A percentile compares a stretch with the other conserved stretches of the same genome.
These are phyloP conservation scores for Colletotrichum salicis DNA, from an alignment of 2,329 filamentous ascomycete genomes.

Conservation along the genomic window DNA sequence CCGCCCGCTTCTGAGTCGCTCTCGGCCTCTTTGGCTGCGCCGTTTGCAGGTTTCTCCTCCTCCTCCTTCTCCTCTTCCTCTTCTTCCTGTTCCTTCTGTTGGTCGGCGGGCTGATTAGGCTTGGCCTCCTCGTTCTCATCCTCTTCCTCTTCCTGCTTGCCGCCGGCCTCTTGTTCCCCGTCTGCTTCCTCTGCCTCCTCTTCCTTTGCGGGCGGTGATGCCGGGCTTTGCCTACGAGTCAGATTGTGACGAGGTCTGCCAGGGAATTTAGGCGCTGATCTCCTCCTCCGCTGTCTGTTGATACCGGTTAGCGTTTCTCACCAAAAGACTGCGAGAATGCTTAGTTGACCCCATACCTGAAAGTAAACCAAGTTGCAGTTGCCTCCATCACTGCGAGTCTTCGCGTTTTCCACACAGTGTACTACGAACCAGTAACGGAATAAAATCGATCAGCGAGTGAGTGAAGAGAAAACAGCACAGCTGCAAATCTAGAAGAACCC, in stretches of 20 bases:
- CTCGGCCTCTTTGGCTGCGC: not conserved
- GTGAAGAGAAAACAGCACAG: slow-evolving; percentile 19
- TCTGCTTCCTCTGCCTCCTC: slow-evolving; percentile 22
- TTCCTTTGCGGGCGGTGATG: not conserved
- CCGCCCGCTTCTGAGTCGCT: slow-evolving; percentile 7
- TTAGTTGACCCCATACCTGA: slow-evolving; percentile 6
- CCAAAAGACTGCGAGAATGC: too few relatives aligned
- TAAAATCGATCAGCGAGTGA: slow-evolving; percentile 12
- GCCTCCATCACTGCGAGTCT: slow-evolving; percentile 9
- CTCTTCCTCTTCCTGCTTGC: not conserved
- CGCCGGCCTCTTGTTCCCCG: slow-evolving; percentile 6
- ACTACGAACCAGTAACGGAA: not conserved
- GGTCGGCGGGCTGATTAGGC: not conserved
- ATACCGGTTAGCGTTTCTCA: not conserved
- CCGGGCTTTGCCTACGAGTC: not conserved
- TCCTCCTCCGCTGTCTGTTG: slow-evolving; percentile 21
- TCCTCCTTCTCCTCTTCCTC: not conserved
- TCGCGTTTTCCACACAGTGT: not conserved
- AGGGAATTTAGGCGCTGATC: slow-evolving; percentile 15
- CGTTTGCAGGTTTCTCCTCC: not conserved
- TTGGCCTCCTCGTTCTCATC: slow-evolving; percentile 12
- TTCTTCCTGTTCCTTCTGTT: not conserved
- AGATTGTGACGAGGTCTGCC: slow-evolving; percentile 30
- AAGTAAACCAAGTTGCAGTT: slow-evolving; percentile 19
- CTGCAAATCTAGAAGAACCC: slow-evolving; percentile 8